Evolutionary conservation across 2,329 filamentous ascomycete species (phyloP).

Genomic region (Arthrobotrys megalospora): DNA sequence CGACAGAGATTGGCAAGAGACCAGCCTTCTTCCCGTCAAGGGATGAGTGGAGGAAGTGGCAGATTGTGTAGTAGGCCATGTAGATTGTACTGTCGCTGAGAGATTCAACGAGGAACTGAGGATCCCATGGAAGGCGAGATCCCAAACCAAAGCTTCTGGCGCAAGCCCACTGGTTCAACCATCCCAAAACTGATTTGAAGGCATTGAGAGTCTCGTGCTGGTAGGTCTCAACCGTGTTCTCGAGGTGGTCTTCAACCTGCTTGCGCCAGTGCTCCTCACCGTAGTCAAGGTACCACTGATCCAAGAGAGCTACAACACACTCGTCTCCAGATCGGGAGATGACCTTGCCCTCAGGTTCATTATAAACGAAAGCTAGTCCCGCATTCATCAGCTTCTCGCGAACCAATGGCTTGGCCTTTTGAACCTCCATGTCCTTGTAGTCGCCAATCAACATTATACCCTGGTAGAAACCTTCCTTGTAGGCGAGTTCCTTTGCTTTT

Average conservation of each 20-base stretch:
- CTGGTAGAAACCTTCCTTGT: conserved; percentile 98
- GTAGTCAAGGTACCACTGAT: conserved; percentile 99
- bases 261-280: conserved; percentile 90
- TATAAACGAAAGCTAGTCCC: conserved; percentile 88
- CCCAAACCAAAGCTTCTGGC: conserved; percentile 92
- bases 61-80: conserved; percentile 82
- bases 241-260: conserved; percentile 80
- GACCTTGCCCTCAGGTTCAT: conserved; percentile 91
- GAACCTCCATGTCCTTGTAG: conserved; percentile 87
- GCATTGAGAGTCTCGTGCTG: conserved; percentile 81
- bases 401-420: conserved; percentile 88
- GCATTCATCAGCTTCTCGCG: conserved; percentile 81
- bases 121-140: conserved; percentile 94
- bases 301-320: conserved; percentile 91
- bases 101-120: conserved; percentile 89
- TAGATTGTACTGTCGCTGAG: conserved; percentile 94
- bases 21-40: conserved; percentile 84
- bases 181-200: conserved; percentile 88
- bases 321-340: conserved; percentile 91
- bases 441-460: conserved; percentile 90
- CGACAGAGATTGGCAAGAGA: conserved; percentile 78
- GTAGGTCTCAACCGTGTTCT: conserved; percentile 83
- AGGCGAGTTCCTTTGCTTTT: conserved; percentile 94
- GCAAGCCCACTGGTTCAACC: conserved; percentile 97
- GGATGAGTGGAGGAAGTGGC: conserved; percentile 81